Conservation (phyloP, 108 stramenopile genomes). For the Skeletonema costatum region DNA sequence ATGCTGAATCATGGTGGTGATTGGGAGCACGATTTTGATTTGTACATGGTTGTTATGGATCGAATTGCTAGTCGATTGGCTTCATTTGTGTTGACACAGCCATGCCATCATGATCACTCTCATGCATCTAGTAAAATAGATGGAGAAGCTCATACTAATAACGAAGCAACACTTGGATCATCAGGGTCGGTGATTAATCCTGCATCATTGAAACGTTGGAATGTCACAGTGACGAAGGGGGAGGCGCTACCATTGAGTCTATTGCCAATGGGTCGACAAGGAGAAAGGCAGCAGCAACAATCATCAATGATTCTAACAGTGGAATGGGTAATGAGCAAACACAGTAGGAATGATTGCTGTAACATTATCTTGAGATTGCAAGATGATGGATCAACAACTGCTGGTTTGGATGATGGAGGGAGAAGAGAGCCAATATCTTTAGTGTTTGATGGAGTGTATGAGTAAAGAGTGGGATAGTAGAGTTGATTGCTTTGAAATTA, state of each 20-base stretch:
- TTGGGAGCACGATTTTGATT: slow-evolving; percentile 35
- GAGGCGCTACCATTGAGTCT: slow-evolving; percentile 14
- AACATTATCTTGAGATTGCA: not conserved
- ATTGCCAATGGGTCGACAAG: not conserved
- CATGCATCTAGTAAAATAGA: not conserved
- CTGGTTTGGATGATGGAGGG: not conserved
- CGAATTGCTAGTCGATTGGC: slow-evolving; percentile 41
- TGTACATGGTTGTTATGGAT: slow-evolving; percentile 43
- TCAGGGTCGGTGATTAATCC: slow-evolving; percentile 21
- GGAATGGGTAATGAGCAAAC: not conserved
- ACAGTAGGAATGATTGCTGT: not conserved
- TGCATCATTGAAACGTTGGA: slow-evolving; percentile 7
- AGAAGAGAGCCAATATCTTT: not conserved
- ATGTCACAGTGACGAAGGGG: slow-evolving; percentile 25
- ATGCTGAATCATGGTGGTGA: not conserved
- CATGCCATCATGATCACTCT: not conserved
- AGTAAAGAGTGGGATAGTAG: not conserved
- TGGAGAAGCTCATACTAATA: not conserved
- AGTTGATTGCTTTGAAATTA: too few species aligned
- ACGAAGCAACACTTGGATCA: not conserved
- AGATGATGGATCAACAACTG: not conserved
- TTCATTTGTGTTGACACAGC: not conserved
- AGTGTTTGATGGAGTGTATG: not conserved
- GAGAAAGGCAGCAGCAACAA: not conserved
- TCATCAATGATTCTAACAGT: not conserved